Evolutionary conservation across 2,329 filamentous ascomycete species (phyloP).

Genomic region (Pestalotiopsis sp.): DNA sequence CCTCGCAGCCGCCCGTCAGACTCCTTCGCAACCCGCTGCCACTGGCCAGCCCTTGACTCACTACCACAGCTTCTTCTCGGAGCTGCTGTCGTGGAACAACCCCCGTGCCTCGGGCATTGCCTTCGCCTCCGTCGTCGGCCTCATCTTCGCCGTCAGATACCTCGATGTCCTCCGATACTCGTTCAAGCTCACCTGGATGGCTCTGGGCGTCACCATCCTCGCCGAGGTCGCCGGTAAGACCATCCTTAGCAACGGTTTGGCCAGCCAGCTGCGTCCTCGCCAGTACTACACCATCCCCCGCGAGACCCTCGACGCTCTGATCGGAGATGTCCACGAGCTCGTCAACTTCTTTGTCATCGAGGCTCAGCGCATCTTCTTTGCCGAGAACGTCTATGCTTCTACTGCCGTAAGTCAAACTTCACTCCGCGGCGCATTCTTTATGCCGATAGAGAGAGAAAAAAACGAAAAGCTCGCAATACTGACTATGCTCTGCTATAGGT

Average conservation of each 20-base stretch:
- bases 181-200: slow-evolving; percentile 68
- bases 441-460: slow-evolving; percentile 15
- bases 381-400: slow-evolving; percentile 66
- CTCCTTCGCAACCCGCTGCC: slow-evolving; percentile 54
- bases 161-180: slow-evolving; percentile 67
- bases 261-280: slow-evolving; percentile 67
- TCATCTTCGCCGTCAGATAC: slow-evolving; percentile 67
- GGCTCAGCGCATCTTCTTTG: slow-evolving; percentile 68
- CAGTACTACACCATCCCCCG: slow-evolving; percentile 69
- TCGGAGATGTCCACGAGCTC: slow-evolving; percentile 68
- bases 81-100: slow-evolving; percentile 71
- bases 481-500: slow-evolving; percentile 43
- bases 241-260: slow-evolving; percentile 62
- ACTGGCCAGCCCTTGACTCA: slow-evolving; percentile 67
- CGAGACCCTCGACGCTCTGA: slow-evolving; percentile 61
- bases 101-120: slow-evolving; percentile 70
- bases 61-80: slow-evolving; percentile 72
- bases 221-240: slow-evolving; percentile 65
- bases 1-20: slow-evolving; percentile 59
- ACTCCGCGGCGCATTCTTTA: neutral
- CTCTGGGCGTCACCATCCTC: slow-evolving; percentile 60
- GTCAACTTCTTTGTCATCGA: slow-evolving; percentile 75
- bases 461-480: neutral
- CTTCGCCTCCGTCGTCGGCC: slow-evolving; percentile 57
- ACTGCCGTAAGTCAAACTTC: slow-evolving; percentile 51